These are phyloP conservation scores for Suillus sp. DNA, from an alignment of 768 basidiomycete species.

Conservation along the genomic window DNA sequence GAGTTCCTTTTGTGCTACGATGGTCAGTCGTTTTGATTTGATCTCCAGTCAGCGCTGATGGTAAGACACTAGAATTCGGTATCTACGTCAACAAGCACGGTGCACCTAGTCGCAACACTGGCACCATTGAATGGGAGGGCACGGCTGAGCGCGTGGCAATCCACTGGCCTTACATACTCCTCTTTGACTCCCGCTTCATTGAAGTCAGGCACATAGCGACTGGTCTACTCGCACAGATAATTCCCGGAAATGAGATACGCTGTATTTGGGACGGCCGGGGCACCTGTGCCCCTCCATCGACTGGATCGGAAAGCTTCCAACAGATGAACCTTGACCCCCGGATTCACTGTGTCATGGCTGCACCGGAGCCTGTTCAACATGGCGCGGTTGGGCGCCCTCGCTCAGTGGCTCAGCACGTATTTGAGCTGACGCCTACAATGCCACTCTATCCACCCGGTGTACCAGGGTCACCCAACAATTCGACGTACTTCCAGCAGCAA, in stretches of 20 bases:
- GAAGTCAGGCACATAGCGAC: slow-evolving; percentile 86
- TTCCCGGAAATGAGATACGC: slow-evolving; percentile 77
- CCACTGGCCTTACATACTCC: slow-evolving; percentile 85
- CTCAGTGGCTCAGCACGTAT: slow-evolving; percentile 69
- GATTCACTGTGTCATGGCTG: slow-evolving; percentile 86
- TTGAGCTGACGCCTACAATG: slow-evolving; percentile 62
- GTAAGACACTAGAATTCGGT: slow-evolving; percentile 68
- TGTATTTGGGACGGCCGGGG: slow-evolving; percentile 91
- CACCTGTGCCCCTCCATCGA: slow-evolving; percentile 27
- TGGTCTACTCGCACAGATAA: slow-evolving; percentile 79
- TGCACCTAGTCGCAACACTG: slow-evolving; percentile 69
- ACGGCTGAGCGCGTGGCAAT: slow-evolving; percentile 86
- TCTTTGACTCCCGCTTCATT: slow-evolving; percentile 89
- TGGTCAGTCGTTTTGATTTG: slow-evolving; percentile 47
- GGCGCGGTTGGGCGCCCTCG: slow-evolving; percentile 44
- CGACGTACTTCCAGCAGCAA: slow-evolving; percentile 50
- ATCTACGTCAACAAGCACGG: slow-evolving; percentile 92
- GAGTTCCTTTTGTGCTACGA: slow-evolving; percentile 91
- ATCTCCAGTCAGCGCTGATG: slow-evolving; percentile 2
- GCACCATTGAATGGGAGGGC: slow-evolving; percentile 93
- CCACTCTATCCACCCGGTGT: slow-evolving; percentile 40
- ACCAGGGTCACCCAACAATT: slow-evolving; percentile 54
- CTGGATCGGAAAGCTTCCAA: slow-evolving; percentile 36
- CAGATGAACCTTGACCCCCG: slow-evolving; percentile 70
- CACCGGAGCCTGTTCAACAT: slow-evolving; percentile 40